phyloP scores from a whole-genome alignment of 441 rosid genomes.

The Aquilaria agallochum region DNA sequence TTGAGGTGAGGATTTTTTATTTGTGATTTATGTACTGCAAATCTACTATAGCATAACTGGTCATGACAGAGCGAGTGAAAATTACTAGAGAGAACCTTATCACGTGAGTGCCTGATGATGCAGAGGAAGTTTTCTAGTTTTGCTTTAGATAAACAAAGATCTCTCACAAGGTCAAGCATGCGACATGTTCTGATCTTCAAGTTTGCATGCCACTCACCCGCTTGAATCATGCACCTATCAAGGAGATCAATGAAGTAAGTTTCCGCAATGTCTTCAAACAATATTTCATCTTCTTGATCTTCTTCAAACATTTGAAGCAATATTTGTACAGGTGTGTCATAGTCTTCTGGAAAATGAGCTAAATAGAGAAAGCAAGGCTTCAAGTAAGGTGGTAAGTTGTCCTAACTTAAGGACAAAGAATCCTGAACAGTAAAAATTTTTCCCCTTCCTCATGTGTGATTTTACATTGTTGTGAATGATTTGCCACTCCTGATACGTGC shows the following conservation, averaged over 20 bases:
- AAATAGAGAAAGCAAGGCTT: constrained; percentile 35
- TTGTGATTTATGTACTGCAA: constrained; percentile 14
- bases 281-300: not conserved
- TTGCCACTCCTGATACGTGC: too few species aligned
- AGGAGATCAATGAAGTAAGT: constrained; percentile 22
- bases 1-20: constrained; percentile 15
- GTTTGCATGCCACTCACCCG: constrained; percentile 12
- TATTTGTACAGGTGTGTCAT: not conserved
- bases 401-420: too few species aligned
- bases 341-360: constrained; percentile 26
- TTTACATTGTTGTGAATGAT: too few species aligned
- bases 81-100: not conserved
- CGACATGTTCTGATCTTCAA: constrained; percentile 21
- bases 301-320: constrained; percentile 16
- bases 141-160: constrained; percentile 27
- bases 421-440: too few species aligned
- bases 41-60: constrained; percentile 3
- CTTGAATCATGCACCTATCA: constrained; percentile 31
- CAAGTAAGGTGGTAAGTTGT: constrained; percentile 17
- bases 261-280: constrained; percentile 26
- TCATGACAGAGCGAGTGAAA: too few species aligned
- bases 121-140: constrained; percentile 15
- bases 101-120: constrained; percentile 11
- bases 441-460: too few species aligned
- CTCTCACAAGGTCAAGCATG: constrained; percentile 35